Evolutionary conservation across 805 yeast species (phyloP).

Genomic region (Pichia pseudocactophila): DNA sequence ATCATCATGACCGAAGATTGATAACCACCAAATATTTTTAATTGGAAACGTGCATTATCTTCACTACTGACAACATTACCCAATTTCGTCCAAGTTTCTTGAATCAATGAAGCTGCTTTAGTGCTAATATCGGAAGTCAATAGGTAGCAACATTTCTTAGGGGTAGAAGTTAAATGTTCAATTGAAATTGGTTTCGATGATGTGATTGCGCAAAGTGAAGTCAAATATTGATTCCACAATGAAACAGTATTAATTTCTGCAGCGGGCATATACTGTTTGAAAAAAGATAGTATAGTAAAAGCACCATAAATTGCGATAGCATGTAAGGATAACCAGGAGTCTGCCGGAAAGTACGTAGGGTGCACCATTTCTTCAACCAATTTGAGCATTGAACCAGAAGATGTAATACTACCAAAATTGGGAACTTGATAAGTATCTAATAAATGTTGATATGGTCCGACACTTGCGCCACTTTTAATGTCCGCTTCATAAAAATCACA

Average conservation of each 20-base stretch:
- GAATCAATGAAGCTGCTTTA: conserved; percentile 45
- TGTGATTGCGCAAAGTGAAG: conserved; percentile 47
- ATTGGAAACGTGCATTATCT: conserved; percentile 48
- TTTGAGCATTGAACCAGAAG: conserved; percentile 30
- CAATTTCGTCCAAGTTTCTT: conserved; percentile 63
- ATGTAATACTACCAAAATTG: neutral
- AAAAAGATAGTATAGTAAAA: conserved; percentile 8
- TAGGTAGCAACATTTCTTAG: conserved; percentile 58
- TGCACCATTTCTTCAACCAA: conserved; percentile 30
- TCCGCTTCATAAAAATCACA: conserved; percentile 5
- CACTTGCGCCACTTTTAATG: neutral
- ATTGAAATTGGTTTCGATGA: conserved; percentile 61
- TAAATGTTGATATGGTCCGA: conserved; percentile 2
- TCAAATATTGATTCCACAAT: conserved; percentile 62
- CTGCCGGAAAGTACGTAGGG: conserved; percentile 54
- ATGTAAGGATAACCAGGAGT: conserved; percentile 65
- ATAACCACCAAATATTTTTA: conserved; percentile 56
- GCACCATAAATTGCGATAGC: conserved; percentile 35
- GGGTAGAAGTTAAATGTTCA: conserved; percentile 63
- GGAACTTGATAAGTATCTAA: conserved; percentile 7
- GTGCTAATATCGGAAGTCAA: conserved; percentile 58
- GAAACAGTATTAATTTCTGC: conserved; percentile 30
- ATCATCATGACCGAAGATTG: conserved; percentile 55
- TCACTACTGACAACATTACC: conserved; percentile 55
- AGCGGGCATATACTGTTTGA: conserved; percentile 44